A percentile compares a stretch with the other conserved stretches of the same genome.
Conservation (phyloP, 148 eudicot genomes). For the Simmondsia chinensis region DNA sequence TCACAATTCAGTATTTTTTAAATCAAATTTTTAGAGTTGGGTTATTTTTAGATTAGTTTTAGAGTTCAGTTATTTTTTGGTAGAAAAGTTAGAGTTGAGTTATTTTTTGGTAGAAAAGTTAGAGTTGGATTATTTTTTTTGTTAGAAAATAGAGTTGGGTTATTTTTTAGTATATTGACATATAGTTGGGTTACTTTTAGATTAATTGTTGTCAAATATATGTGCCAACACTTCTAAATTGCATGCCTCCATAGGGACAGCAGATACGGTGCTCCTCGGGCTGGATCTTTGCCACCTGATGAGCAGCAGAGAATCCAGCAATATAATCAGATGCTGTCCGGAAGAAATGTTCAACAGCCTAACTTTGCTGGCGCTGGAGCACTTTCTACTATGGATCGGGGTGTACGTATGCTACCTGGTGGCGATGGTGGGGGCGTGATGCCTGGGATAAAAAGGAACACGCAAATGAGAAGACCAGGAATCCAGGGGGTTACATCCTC, state of each 20-base stretch:
- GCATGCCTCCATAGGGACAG: conserved; percentile 35
- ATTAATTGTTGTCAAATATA: no score
- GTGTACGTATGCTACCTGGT: conserved; percentile 52
- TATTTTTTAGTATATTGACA: no score
- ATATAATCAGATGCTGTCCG: conserved; percentile 48
- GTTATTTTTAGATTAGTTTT: no score
- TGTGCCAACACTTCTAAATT: neutral
- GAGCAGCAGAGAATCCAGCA: conserved; percentile 74
- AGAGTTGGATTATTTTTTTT: no score
- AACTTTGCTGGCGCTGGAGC: conserved; percentile 45
- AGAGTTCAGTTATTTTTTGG: no score
- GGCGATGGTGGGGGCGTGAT: conserved; percentile 48
- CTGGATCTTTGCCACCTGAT: conserved; percentile 54
- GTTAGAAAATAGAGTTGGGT: no score
- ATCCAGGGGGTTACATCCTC: conserved; percentile 53
- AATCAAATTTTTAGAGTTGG: no score
- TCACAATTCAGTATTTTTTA: no score
- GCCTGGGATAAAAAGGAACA: conserved; percentile 45
- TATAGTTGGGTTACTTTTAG: no score
- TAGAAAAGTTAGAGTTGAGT: no score
- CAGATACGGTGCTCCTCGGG: conserved; percentile 55
- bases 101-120: no score
- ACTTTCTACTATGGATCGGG: conserved; percentile 55
- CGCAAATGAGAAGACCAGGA: conserved; percentile 59
- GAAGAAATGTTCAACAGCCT: conserved; percentile 54